Evolutionary conservation across 768 basidiomycete genomes (phyloP).

Genomic region (Auricularia sp.): DNA sequence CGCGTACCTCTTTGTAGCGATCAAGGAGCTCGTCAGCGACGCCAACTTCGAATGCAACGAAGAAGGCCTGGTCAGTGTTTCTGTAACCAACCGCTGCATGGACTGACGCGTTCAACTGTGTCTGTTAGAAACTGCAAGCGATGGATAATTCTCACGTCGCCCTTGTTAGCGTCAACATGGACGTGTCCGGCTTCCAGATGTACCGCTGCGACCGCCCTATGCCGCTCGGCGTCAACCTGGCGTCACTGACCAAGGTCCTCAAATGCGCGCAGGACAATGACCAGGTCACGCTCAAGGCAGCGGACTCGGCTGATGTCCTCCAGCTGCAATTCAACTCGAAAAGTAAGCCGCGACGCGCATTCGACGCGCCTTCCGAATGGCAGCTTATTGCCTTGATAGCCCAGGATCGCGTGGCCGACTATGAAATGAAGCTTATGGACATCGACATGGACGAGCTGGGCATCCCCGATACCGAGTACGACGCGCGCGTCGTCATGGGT

Average conservation of each 20-base stretch:
- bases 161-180: slow-evolving; percentile 79
- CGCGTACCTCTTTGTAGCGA: slow-evolving; percentile 40
- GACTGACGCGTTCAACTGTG: slow-evolving; percentile 6
- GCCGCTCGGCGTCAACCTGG: slow-evolving; percentile 81
- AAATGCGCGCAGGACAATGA: slow-evolving; percentile 98
- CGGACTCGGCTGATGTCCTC: slow-evolving; percentile 82
- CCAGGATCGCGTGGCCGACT: slow-evolving; percentile 89
- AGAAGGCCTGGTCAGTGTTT: slow-evolving; percentile 61
- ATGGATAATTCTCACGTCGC: slow-evolving; percentile 99
- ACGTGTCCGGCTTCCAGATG: slow-evolving; percentile 67
- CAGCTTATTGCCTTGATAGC: slow-evolving; percentile 33
- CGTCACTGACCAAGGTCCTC: slow-evolving; percentile 85
- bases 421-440: slow-evolving; percentile 99
- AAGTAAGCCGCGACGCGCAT: slow-evolving; percentile 34
- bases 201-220: slow-evolving; percentile 95
- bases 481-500: slow-evolving; percentile 82
- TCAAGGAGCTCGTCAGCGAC: slow-evolving; percentile 96
- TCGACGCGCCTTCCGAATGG: not conserved
- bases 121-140: slow-evolving; percentile 68
- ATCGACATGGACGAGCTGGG: slow-evolving; percentile 92
- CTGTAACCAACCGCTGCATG: not conserved
- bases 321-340: slow-evolving; percentile 85
- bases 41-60: slow-evolving; percentile 98
- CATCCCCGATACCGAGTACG: slow-evolving; percentile 96
- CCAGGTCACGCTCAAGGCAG: slow-evolving; percentile 79